Evolutionary conservation across 345 rosid genomes (phyloP), one percentile per base, ranked within the genome.

Genomic region (Camelina hispida): DNA sequence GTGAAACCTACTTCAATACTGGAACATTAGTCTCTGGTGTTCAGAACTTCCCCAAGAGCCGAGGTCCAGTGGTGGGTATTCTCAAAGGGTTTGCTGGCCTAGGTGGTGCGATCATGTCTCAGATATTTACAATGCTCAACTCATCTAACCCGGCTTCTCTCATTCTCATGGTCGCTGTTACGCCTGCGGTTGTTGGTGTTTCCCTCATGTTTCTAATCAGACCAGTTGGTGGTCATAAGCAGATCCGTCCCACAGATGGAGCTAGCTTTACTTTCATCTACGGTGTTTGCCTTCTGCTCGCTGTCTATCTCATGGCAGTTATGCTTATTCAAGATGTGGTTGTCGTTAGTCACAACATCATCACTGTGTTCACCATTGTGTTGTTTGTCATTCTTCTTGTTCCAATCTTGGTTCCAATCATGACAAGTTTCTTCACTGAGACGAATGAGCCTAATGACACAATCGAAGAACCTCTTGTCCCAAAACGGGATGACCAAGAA

Each of bases 61-160:
- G 98, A 52, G 99, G 98, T 78, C 99, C 98, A 9, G 91, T 96
- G 74, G 99, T 96, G 22, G 98, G 98, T 73, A 89, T 96, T 68
- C 88, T 93, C 81, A 96, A 96, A 77, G 99, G 98, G 17, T 93
- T 93, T 82, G 97, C 98, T 28, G 99, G 99, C 15, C 82, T 93
- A 64, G 86, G 97, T n/a, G 99, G 99, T 12, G 98, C 99, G 16
- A 91, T 93, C 62, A 82, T 93, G 85, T 87, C 97, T 42, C 99
- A 91, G 79, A 83, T 93, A 78, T 96, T 89, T 62, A 82, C 96
- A 0, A 58, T 81, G 91, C 76, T 91, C 69, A 84, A 93, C 78
- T 83, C 92, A 38, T 87, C 98, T 7, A 86, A 93, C 62, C 91
- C 84, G 1, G 96, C 97, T 11, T 85, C 88, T 64, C 97, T 96